Evolutionary conservation across 73 alveolate species (phyloP).

Genomic region (Tetrahymena malaccensis): DNA sequence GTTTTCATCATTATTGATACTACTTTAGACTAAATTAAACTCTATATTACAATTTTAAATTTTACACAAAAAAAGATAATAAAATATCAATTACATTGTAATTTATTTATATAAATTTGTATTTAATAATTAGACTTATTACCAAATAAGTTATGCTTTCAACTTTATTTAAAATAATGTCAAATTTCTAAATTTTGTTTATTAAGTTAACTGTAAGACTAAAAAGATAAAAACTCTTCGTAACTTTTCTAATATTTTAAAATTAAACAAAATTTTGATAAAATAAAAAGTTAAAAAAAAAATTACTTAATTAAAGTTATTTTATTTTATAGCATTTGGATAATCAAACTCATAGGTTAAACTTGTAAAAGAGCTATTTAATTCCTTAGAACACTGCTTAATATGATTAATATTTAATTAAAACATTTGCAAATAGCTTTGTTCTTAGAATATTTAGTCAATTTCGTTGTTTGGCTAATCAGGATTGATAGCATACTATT

Average conservation of each 20-base stretch:
- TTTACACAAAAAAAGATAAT: too few species aligned
- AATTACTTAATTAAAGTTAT: background rate
- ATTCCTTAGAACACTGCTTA: background rate
- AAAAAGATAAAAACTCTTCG: background rate
- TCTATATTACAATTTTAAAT: too few species aligned
- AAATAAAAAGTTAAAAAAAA: background rate
- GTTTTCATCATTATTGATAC: background rate
- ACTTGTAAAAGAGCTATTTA: background rate
- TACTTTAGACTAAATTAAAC: too few species aligned
- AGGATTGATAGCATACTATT: background rate
- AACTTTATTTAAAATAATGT: background rate
- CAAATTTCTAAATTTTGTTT: background rate
- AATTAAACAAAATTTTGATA: background rate
- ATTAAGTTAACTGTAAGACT: background rate
- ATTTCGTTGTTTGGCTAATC: background rate
- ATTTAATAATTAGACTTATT: too few species aligned
- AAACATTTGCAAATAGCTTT: background rate
- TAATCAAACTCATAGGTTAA: background rate
- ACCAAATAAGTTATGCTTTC: background rate
- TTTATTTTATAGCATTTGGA: background rate
- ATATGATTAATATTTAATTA: background rate
- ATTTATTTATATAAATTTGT: too few species aligned
- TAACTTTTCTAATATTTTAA: background rate
- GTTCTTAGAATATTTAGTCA: background rate
- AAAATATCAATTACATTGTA: too few species aligned